Evolutionary conservation across 2,329 filamentous ascomycete genomes (phyloP), one percentile per base, ranked within the genome.

Genomic region (Metarhizium rileyi): DNA sequence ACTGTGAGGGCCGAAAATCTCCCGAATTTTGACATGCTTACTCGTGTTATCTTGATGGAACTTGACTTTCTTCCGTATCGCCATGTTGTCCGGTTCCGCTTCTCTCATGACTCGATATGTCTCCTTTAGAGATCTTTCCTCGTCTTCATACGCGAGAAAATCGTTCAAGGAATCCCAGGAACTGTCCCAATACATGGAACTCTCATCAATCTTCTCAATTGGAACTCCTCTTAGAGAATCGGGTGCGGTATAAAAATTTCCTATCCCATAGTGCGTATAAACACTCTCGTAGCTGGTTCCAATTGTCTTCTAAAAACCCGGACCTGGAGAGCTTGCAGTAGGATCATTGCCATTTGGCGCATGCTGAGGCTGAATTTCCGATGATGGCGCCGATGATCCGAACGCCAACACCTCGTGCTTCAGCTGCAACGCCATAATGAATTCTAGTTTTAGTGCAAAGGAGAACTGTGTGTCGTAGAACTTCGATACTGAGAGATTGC

Each of bases 11-110:
- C 64, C 61, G 45, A 70, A 70, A 3, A 68, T 61, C 22, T 67
- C 57, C 3, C 61, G 54, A 22, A 67, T 66, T 33, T 65, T 66
- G 4, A 56, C 55, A 18, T 63, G 63, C 41, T 63, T 68, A 35
- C 58, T 62, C 20, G 65, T 60, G 6, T 64, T 67, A 42, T 67
- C 61, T 9, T 53, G 50, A 33, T 61, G 61, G 0, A 57, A 41
- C 45, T 66, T 65, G 27, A 52, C 27, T 3, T 44, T 48, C 3
- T 51, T 48, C 2, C 42, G 41, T 22, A 57, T 25, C 0, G 5
- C 20, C 7, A 53, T 51, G 23, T 59, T 51, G 0, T 23, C 5
- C 3, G 60, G 54, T 3, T 59, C 18, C 0, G 48, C 16, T 1
- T 28, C n/a, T 4, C 46, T 23, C 6, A 22, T 47, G 6, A 28